These are phyloP conservation scores for Mayamaea pseudoterrestris DNA, from an alignment of 108 stramenopile genomes.

Conservation along the genomic window DNA sequence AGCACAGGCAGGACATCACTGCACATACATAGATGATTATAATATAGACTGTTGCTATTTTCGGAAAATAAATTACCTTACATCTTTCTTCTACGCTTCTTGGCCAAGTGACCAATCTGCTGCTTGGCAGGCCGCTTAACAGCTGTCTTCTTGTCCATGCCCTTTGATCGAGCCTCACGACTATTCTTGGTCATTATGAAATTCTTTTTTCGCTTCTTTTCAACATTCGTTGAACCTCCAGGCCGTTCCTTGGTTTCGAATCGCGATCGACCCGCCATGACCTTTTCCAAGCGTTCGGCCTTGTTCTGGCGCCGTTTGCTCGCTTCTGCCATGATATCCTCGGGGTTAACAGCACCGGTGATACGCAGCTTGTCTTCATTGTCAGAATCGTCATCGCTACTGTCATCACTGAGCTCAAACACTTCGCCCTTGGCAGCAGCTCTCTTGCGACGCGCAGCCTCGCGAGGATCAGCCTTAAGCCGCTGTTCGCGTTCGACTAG, in stretches of 20 bases:
- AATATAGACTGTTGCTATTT: background rate
- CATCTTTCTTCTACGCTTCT: constrained; percentile 70
- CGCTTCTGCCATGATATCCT: constrained; percentile 74
- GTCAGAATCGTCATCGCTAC: constrained; percentile 33
- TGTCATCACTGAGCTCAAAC: constrained; percentile 59
- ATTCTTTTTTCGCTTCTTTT: constrained; percentile 86
- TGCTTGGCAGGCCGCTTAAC: constrained; percentile 30
- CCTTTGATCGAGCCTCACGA: constrained; percentile 40
- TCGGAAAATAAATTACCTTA: no score
- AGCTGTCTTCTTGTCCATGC: constrained; percentile 32
- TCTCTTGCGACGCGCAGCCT: constrained; percentile 67
- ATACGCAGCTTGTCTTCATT: constrained; percentile 49
- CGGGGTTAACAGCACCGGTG: constrained; percentile 51
- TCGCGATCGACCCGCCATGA: constrained; percentile 56
- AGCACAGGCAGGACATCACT: no score
- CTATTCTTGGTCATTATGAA: constrained; percentile 77
- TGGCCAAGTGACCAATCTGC: constrained; percentile 43
- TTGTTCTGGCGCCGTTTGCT: constrained; percentile 64
- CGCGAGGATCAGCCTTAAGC: constrained; percentile 58
- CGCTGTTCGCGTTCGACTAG: constrained; percentile 74
- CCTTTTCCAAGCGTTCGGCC: constrained; percentile 64
- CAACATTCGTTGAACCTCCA: constrained; percentile 86
- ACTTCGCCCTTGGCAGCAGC: constrained; percentile 65
- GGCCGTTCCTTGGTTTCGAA: constrained; percentile 68
- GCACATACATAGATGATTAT: no score